Percentiles rank a stretch among this genome's conserved stretches.
Evolutionary conservation across 441 rosid species (phyloP).

Genomic region (Croton setiger): DNA sequence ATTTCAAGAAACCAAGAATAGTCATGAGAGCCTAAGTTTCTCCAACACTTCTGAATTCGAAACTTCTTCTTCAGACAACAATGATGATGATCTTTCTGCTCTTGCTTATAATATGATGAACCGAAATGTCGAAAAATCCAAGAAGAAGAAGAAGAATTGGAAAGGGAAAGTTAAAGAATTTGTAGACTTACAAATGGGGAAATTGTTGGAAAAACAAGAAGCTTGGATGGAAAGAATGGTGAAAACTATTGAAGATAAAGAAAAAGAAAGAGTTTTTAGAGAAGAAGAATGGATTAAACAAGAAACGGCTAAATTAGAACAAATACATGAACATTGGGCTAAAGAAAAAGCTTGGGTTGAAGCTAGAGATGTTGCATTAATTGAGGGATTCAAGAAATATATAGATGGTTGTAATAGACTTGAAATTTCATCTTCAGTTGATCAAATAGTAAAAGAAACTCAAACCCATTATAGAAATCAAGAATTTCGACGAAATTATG

Average conservation of each 20-base stretch:
- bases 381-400: slow-evolving; percentile 40
- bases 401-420: slow-evolving; percentile 13
- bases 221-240: slow-evolving; percentile 57
- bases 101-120: slow-evolving; percentile 42
- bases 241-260: slow-evolving; percentile 48
- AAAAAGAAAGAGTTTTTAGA: slow-evolving; percentile 37
- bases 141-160: slow-evolving; percentile 32
- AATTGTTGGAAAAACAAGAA: slow-evolving; percentile 47
- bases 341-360: slow-evolving; percentile 51
- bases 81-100: slow-evolving; percentile 38
- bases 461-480: slow-evolving; percentile 13
- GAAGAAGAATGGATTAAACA: slow-evolving; percentile 52
- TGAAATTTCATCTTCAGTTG: slow-evolving; percentile 18
- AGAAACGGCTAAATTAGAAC: slow-evolving; percentile 39
- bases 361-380: slow-evolving; percentile 45
- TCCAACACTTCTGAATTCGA: slow-evolving; percentile 48
- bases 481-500: background rate
- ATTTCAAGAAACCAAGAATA: slow-evolving; percentile 25
- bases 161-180: slow-evolving; percentile 44
- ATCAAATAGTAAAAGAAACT: slow-evolving; percentile 18
- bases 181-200: slow-evolving; percentile 42
- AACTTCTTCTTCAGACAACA: slow-evolving; percentile 43
- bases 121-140: slow-evolving; percentile 18
- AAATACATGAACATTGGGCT: slow-evolving; percentile 43
- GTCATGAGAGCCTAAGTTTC: slow-evolving; percentile 39